A percentile compares a stretch with the other conserved stretches of the same genome.
Conservation (phyloP, 2,329 filamentous ascomycete genomes). For the Harringtonia lauricola region DNA sequence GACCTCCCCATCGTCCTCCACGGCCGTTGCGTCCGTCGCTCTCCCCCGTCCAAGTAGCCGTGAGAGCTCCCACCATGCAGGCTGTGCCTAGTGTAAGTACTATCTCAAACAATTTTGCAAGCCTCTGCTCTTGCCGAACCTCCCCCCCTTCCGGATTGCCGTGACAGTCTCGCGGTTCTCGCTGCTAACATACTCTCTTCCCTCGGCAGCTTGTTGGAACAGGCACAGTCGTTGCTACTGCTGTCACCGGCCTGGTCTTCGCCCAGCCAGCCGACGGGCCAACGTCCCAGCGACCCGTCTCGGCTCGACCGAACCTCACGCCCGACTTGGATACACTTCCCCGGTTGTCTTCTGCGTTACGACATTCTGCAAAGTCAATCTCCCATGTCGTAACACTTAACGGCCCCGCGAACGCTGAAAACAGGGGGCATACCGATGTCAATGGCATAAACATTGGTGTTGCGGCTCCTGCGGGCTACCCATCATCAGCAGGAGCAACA, state of each 20-base stretch:
- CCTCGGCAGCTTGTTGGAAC: slow-evolving; percentile 45
- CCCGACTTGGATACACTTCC: slow-evolving; percentile 20
- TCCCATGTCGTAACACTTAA: slow-evolving; percentile 16
- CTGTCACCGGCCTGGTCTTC: slow-evolving; percentile 47
- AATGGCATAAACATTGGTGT: slow-evolving; percentile 9
- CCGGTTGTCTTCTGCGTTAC: slow-evolving; percentile 20
- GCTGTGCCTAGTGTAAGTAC: slow-evolving; percentile 35
- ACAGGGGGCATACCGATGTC: slow-evolving; percentile 9
- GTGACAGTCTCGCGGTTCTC: not conserved
- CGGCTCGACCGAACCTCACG: not conserved
- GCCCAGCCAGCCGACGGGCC: slow-evolving; percentile 38
- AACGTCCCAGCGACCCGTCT: slow-evolving; percentile 15
- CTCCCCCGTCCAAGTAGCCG: slow-evolving; percentile 7
- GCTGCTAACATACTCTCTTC: not conserved
- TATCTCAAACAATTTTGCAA: not conserved
- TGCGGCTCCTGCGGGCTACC: slow-evolving; percentile 18
- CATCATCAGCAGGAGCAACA: slow-evolving; percentile 11
- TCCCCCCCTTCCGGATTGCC: not conserved
- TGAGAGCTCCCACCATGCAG: slow-evolving; percentile 23
- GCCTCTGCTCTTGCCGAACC: not conserved
- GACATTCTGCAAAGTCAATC: slow-evolving; percentile 32
- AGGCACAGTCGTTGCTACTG: slow-evolving; percentile 50
- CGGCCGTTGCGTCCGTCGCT: slow-evolving; percentile 17
- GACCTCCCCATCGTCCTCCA: slow-evolving; percentile 18
- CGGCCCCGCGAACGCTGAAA: not conserved